Evolutionary conservation across 2,329 filamentous ascomycete genomes (phyloP), one percentile per base, ranked within the genome.

Genomic region (Penicillium frequentans): DNA sequence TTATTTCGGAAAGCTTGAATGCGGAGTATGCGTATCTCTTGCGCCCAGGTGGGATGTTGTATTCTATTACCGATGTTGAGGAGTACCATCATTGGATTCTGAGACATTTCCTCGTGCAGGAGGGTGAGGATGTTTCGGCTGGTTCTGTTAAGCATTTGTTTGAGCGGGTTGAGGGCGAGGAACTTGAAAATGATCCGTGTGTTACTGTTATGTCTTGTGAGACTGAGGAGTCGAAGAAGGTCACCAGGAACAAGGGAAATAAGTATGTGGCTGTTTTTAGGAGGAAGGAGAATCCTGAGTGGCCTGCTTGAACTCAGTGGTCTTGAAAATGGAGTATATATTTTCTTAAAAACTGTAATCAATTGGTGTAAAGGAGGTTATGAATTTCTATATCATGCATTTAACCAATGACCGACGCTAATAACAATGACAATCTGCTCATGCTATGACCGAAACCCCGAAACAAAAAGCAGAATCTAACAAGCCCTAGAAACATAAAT

Each of bases 141-240:
- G 86, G 86, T 16, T 50, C 48, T 24, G 39, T 33, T 3, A 70
- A 70, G 53, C 75, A 78, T 59, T 84, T 90, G 48, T 98, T 96
- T 75, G 89, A 91, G 77, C 81, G 91, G 59, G 81, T 97, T 5
- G 66, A 82, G 0, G 84, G 81, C 47, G 76, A 76, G 52, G 77
- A 82, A n/a, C 78, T 84, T 4, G 74, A 84, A 3, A 80, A 76
- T 8, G 83, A 81, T 55, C 80, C 76, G 11, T 89, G 87, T 66
- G 85, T 88, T 64, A 80, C 77, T 68, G 79, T 82, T 64, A 88
- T 88, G 85, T 81, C 81, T 60, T 77, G 82, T 35, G 92, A 95
- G 77, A 99, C 96, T 3, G 95, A 99, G 75, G 96, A 99, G 79
- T 91, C 93, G 33, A 97, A 96, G 81, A 99, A 99, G 79, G 95